A percentile compares a stretch with the other conserved stretches of the same genome.
Evolutionary conservation across 2,329 filamentous ascomycete species (phyloP).

Genomic region (Ascochyta clinopodiicola): DNA sequence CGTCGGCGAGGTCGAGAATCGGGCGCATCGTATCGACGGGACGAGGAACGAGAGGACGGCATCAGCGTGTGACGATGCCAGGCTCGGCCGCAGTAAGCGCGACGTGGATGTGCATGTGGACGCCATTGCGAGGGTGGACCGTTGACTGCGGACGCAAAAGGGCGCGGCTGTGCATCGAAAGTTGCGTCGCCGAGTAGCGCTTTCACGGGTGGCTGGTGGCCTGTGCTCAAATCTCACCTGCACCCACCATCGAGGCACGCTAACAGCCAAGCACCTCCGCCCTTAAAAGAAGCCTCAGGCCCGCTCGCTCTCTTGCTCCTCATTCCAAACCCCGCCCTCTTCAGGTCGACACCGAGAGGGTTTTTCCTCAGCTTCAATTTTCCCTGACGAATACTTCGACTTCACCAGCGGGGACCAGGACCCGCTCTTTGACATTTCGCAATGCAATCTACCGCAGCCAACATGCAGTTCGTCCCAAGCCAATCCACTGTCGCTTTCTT

Average conservation of each 20-base stretch:
- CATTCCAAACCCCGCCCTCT: slow-evolving; percentile 39
- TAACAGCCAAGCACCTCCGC: slow-evolving; percentile 6
- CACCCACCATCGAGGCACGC: not conserved
- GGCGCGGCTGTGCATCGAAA: slow-evolving; percentile 30
- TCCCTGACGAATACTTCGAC: slow-evolving; percentile 46
- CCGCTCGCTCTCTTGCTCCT: slow-evolving; percentile 26
- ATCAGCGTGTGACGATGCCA: slow-evolving; percentile 25
- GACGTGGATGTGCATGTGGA: slow-evolving; percentile 34
- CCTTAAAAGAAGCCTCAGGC: slow-evolving; percentile 27
- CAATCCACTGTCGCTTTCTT: slow-evolving; percentile 29
- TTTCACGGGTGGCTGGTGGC: not conserved
- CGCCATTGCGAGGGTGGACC: slow-evolving; percentile 37
- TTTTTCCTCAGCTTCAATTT: slow-evolving; percentile 42
- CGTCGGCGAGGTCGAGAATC: slow-evolving; percentile 59
- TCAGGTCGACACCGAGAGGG: slow-evolving; percentile 43
- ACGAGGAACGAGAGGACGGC: slow-evolving; percentile 35
- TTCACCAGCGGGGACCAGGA: slow-evolving; percentile 45
- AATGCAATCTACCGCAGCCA: slow-evolving; percentile 37
- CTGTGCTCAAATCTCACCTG: slow-evolving; percentile 7
- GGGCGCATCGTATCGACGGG: slow-evolving; percentile 34
- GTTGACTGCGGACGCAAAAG: slow-evolving; percentile 21
- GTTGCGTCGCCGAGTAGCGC: slow-evolving; percentile 16
- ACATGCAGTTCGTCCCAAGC: slow-evolving; percentile 32
- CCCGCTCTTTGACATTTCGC: slow-evolving; percentile 42
- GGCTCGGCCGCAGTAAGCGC: slow-evolving; percentile 35